These are phyloP conservation scores for Camellia japonica DNA, from an alignment of 148 eudicot genomes.

Conservation along the genomic window DNA sequence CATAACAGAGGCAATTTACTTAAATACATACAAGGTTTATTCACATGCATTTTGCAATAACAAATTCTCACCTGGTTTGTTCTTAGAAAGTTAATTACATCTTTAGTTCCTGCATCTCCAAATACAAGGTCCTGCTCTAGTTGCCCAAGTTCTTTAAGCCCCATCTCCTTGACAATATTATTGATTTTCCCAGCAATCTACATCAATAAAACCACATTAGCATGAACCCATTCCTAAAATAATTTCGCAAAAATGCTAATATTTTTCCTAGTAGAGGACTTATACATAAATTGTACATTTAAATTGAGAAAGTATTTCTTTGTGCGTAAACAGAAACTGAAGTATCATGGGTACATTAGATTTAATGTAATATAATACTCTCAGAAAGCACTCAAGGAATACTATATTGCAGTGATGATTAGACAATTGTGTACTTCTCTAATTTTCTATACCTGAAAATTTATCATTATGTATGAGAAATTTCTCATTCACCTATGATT, in stretches of 20 bases:
- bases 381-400: not conserved
- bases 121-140: slow-evolving; percentile 94
- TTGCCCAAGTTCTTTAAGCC: slow-evolving; percentile 86
- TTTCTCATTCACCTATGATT: not conserved
- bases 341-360: not conserved
- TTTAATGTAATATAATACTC: not conserved
- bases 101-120: slow-evolving; percentile 98
- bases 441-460: not conserved
- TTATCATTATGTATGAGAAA: too few species aligned
- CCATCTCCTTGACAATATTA: slow-evolving; percentile 64
- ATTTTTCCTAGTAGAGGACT: not conserved
- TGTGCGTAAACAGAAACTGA: slow-evolving; percentile 2
- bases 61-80: slow-evolving; percentile 47
- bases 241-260: not conserved
- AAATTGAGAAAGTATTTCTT: not conserved
- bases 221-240: slow-evolving; percentile 10
- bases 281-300: not conserved
- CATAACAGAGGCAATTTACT: slow-evolving; percentile 16
- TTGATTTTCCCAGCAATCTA: slow-evolving; percentile 95
- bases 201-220: slow-evolving; percentile 21
- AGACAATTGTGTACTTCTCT: not conserved
- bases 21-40: not conserved
- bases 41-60: not conserved
- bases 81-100: slow-evolving; percentile 77
- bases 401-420: not conserved